phyloP scores from a whole-genome alignment of 495 filamentous ascomycete species.

The Lophiostoma macrostomum region DNA sequence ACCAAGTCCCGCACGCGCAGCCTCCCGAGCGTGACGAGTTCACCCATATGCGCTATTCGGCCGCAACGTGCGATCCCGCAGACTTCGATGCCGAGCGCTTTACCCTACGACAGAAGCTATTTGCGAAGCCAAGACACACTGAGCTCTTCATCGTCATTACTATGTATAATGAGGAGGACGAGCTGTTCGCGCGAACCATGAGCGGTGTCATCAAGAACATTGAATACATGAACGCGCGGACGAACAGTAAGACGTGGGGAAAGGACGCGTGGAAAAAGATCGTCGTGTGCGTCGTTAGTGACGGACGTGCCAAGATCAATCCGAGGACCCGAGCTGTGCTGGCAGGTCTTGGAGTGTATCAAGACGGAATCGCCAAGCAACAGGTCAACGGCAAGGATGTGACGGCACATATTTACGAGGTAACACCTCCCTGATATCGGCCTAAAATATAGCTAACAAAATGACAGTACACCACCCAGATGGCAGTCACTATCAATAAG shows the following conservation, averaged over 20 bases:
- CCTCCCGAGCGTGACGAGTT: constrained; percentile 89
- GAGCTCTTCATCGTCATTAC: constrained; percentile 98
- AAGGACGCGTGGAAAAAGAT: constrained; percentile 99
- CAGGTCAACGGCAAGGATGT: constrained; percentile 97
- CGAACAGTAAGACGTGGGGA: constrained; percentile 94
- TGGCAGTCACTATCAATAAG: constrained; percentile 82
- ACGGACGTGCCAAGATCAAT: constrained; percentile 98
- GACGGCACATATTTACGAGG: constrained; percentile 95
- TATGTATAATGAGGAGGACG: constrained; percentile 99
- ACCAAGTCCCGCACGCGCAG: constrained; percentile 75
- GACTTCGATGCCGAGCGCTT: constrained; percentile 87
- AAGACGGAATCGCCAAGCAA: constrained; percentile 98
- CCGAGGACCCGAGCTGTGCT: constrained; percentile 84
- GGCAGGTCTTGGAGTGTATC: constrained; percentile 91
- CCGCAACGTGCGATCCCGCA: constrained; percentile 90
- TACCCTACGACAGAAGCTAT: constrained; percentile 89
- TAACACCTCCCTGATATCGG: constrained; percentile 12
- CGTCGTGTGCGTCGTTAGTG: constrained; percentile 96
- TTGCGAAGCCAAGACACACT: constrained; percentile 88
- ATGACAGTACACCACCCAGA: constrained; percentile 79
- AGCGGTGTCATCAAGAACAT: constrained; percentile 98
- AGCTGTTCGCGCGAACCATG: constrained; percentile 94
- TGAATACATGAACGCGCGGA: constrained; percentile 90
- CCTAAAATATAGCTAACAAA: neutral
- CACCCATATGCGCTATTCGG: constrained; percentile 97